Percentiles rank a stretch among this genome's conserved stretches.
Evolutionary conservation across 371 early-diverging fungal species (phyloP).

Genomic region (Batkoa obscura): DNA sequence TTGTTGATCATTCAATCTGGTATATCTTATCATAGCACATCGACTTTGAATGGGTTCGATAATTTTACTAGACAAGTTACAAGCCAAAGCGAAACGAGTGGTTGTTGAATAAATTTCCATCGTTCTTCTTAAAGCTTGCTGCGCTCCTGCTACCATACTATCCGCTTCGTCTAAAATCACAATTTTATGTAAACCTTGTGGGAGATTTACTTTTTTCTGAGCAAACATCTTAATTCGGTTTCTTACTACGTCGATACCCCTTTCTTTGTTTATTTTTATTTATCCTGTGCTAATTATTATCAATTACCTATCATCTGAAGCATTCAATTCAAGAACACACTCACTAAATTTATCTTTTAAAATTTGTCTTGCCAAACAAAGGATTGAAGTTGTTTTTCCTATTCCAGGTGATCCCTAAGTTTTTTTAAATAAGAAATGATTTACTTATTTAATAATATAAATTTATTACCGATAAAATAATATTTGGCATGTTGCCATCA

Average conservation of each 20-base stretch:
- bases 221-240: conserved; percentile 97
- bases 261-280: conserved; percentile 8
- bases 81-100: conserved; percentile 95
- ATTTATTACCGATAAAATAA: conserved; percentile 67
- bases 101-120: conserved; percentile 93
- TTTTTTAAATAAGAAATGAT: neutral
- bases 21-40: conserved; percentile 87
- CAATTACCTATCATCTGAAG: conserved; percentile 89
- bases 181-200: conserved; percentile 82
- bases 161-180: conserved; percentile 98
- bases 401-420: conserved; percentile 90
- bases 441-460: neutral
- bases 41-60: conserved; percentile 99
- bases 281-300: neutral
- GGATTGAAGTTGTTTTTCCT: conserved; percentile 96
- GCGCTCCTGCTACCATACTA: conserved; percentile 84
- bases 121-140: conserved; percentile 91
- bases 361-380: conserved; percentile 76
- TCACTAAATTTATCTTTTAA: conserved; percentile 74
- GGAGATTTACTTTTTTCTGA: conserved; percentile 86
- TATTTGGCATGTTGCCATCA: conserved; percentile 91
- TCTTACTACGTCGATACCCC: conserved; percentile 96
- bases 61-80: conserved; percentile 93
- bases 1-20: conserved; percentile 54
- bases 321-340: conserved; percentile 89